Conservation (phyloP, 2,329 filamentous ascomycete genomes). For the Xylaria polymorpha region DNA sequence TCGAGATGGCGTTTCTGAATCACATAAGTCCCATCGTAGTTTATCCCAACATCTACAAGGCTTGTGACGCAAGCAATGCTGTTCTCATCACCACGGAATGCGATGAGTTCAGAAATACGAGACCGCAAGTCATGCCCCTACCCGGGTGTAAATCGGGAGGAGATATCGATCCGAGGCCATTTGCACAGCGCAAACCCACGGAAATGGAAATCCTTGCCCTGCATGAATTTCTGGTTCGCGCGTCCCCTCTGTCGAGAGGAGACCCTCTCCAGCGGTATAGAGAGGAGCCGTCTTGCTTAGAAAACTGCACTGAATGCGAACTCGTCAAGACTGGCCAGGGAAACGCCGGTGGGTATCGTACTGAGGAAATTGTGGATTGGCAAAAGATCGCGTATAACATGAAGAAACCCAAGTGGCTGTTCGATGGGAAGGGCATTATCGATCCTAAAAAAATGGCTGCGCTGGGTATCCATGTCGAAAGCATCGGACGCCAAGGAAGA, state of each 20-base stretch:
- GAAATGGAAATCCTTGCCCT: slow-evolving; percentile 61
- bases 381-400: slow-evolving; percentile 61
- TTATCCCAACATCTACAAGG: slow-evolving; percentile 61
- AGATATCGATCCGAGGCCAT: slow-evolving; percentile 59
- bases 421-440: slow-evolving; percentile 67
- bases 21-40: slow-evolving; percentile 57
- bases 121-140: slow-evolving; percentile 37
- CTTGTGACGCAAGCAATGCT: slow-evolving; percentile 62
- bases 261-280: slow-evolving; percentile 62
- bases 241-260: slow-evolving; percentile 40
- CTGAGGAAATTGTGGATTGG: slow-evolving; percentile 65
- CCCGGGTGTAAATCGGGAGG: background rate
- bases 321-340: slow-evolving; percentile 55
- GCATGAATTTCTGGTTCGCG: slow-evolving; percentile 59
- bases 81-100: slow-evolving; percentile 67
- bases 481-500: slow-evolving; percentile 54
- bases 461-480: slow-evolving; percentile 65
- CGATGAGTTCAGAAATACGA: slow-evolving; percentile 63
- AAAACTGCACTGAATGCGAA: slow-evolving; percentile 63
- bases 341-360: slow-evolving; percentile 58
- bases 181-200: slow-evolving; percentile 52
- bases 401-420: slow-evolving; percentile 66
- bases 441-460: slow-evolving; percentile 60
- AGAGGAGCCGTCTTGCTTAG: slow-evolving; percentile 58
- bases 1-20: slow-evolving; percentile 57